Evolutionary conservation across 176 grass and related monocot genomes (phyloP).

Genomic region (Paspalum notatum): DNA sequence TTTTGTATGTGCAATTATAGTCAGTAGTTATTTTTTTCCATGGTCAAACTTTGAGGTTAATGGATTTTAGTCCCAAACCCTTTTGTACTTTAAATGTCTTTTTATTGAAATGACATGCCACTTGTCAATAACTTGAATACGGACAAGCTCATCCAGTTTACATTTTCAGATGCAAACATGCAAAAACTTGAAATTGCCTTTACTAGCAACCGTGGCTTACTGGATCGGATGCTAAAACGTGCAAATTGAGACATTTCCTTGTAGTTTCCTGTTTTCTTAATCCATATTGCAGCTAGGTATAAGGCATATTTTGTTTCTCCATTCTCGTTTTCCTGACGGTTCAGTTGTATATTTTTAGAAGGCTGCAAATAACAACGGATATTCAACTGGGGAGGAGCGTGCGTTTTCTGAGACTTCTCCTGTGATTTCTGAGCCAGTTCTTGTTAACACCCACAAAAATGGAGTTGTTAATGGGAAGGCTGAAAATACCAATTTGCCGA

Average conservation of each 20-base stretch:
- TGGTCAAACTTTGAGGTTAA: background rate
- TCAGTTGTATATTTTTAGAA: constrained; percentile 42
- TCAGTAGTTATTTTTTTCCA: background rate
- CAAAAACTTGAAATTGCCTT: background rate
- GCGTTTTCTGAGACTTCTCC: constrained; percentile 56
- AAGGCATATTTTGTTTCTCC: constrained; percentile 7
- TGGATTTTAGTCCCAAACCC: no score
- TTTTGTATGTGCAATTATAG: background rate
- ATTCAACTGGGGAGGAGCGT: constrained; percentile 50
- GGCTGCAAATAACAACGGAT: constrained; percentile 54
- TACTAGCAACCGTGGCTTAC: background rate
- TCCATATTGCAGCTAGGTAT: constrained; percentile 2
- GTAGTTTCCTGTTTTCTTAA: constrained; percentile 6
- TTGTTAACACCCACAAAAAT: constrained; percentile 52
- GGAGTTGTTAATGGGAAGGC: constrained; percentile 40
- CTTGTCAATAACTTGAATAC: background rate
- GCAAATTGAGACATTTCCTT: background rate
- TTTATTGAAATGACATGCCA: no score
- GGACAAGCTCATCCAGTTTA: background rate
- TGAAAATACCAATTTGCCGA: constrained; percentile 45
- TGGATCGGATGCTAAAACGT: background rate
- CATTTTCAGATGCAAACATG: background rate
- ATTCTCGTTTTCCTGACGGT: background rate
- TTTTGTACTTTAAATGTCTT: no score
- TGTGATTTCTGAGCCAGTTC: constrained; percentile 80